Evolutionary conservation across 805 yeast genomes (phyloP), one percentile per base, ranked within the genome.

Genomic region (Jamesozyma hellenica): DNA sequence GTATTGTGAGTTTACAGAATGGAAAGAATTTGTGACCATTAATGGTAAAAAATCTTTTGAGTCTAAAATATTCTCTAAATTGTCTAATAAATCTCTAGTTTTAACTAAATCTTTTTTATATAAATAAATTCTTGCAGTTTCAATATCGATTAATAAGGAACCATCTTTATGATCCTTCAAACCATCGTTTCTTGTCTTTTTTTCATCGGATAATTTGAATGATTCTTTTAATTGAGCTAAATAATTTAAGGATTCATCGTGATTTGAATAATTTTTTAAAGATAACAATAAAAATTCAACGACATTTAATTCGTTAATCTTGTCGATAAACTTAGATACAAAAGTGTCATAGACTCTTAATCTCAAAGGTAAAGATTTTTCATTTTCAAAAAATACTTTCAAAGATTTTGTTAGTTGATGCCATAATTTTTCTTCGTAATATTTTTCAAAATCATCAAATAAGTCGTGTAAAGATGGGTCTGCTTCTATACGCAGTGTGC

Each of bases 361-460:
- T 49, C 90, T 74, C 41, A 84, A 61, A 0, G 72, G 64, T 28
- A 59, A 62, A 12, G 82, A 68, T 21, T 67, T 67, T 8, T 75
- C 70, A 41, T 70, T 67, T 32, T 65, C 66, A 64, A 75, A 90
- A 55, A 88, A 73, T 45, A 70, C 71, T 28, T 65, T 63, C 42
- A 92, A 66, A 6, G 75, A 63, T 44, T 75, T 74, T 2, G 96
- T 84, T 56, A 92, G 72, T 67, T 92, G 97, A 65, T 82, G 94
- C 96, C 96, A 92, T 58, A 90, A 72, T 61, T 86, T 87, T 50
- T 95, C 71, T 55, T 87, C 95, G 64, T 85, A 82, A 42, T 70
- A 68, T 52, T 86, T 95, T 55, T 88, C 96, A 56, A 90, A 72
- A 29, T 58, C 58, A 25, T 51, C 45, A 26, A 59, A 58, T n/a